Evolutionary conservation across 2,329 filamentous ascomycete species (phyloP).

Genomic region (Fusarium xyrophilum): DNA sequence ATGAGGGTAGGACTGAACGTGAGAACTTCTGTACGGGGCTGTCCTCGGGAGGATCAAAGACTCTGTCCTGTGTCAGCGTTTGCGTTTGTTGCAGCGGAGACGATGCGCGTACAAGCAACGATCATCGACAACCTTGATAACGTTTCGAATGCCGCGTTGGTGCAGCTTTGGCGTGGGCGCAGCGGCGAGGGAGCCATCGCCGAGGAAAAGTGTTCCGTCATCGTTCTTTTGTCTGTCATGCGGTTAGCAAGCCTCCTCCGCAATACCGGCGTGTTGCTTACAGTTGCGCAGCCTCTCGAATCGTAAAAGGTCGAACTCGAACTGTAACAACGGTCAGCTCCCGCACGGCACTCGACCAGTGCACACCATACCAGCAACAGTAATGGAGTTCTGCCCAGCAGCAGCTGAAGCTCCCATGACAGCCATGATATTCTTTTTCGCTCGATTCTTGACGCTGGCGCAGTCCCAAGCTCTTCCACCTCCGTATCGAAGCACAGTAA

Average conservation of each 20-base stretch:
- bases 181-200: constrained; percentile 92
- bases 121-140: constrained; percentile 96
- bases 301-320: constrained; percentile 76
- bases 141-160: constrained; percentile 84
- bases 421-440: constrained; percentile 27
- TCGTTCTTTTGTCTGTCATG: constrained; percentile 67
- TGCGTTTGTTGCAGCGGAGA: not conserved
- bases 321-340: constrained; percentile 55
- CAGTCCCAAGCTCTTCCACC: constrained; percentile 2
- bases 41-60: constrained; percentile 97
- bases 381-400: constrained; percentile 60
- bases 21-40: constrained; percentile 89
- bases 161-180: constrained; percentile 83
- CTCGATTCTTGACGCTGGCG: not conserved
- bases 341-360: not conserved
- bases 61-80: constrained; percentile 58
- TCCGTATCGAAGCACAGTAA: not conserved
- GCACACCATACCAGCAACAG: constrained; percentile 58
- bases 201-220: constrained; percentile 90
- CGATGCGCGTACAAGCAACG: constrained; percentile 79
- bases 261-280: constrained; percentile 46
- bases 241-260: constrained; percentile 12
- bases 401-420: constrained; percentile 31
- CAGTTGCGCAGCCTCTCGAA: constrained; percentile 94
- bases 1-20: constrained; percentile 77